phyloP scores from a whole-genome alignment of 75 land plant genomes.

The Pseudotsuga menziesii region DNA sequence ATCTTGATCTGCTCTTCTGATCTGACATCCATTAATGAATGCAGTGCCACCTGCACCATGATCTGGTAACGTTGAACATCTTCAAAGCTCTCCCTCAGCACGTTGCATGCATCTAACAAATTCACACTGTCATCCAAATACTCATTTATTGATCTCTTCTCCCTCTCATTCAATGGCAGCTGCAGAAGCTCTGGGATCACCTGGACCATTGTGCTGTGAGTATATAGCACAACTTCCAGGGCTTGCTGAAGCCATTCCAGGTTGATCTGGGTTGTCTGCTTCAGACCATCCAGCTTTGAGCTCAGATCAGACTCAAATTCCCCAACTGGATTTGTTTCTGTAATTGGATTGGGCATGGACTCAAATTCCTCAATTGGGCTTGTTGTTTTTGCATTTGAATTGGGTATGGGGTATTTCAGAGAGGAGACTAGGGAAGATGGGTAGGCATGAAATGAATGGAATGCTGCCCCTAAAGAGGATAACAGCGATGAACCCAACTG shows the following conservation, averaged over 20 bases:
- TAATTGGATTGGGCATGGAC: too few relatives aligned
- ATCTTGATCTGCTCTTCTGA: not conserved
- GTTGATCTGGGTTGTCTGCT: conserved; percentile 5
- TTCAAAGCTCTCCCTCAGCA: conserved; percentile 15
- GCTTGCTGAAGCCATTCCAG: conserved; percentile 20
- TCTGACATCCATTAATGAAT: not conserved
- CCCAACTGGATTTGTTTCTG: not conserved
- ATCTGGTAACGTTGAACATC: conserved; percentile 15
- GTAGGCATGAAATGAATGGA: not conserved
- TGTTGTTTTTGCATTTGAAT: too few relatives aligned
- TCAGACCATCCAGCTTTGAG: conserved; percentile 10
- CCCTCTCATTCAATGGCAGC: conserved; percentile 11
- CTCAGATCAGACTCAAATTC: conserved; percentile 13
- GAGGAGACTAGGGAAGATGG: not conserved
- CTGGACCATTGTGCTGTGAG: conserved; percentile 11
- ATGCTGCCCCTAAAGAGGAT: conserved; percentile 2
- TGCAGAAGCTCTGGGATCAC: conserved; percentile 10
- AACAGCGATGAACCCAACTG: conserved; percentile 3
- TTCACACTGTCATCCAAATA: conserved; percentile 30
- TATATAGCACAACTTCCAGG: conserved; percentile 6
- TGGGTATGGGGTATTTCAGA: too few relatives aligned
- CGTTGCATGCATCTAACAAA: conserved; percentile 24
- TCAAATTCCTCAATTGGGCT: too few relatives aligned
- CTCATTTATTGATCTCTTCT: conserved; percentile 18
- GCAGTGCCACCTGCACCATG: conserved; percentile 20